Percentiles rank a stretch among this genome's conserved stretches.
Evolutionary conservation across 1,284 basidiomycete species (phyloP).

Genomic region (Ustilago esculenta): DNA sequence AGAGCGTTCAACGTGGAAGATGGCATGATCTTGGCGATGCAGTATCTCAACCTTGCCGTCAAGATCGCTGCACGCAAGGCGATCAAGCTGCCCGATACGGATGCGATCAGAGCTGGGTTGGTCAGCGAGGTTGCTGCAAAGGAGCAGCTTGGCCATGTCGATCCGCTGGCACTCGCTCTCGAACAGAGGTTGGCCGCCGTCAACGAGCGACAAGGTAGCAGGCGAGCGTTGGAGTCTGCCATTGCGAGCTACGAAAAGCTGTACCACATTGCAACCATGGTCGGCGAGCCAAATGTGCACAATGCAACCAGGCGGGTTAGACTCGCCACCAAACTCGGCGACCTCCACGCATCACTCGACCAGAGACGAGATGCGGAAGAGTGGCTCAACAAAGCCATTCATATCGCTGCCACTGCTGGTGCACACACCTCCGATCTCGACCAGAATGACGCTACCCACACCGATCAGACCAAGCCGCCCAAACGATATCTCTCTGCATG

Average conservation of each 20-base stretch:
- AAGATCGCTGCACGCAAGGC: slow-evolving; percentile 45
- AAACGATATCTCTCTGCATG: slow-evolving; percentile 3
- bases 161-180: slow-evolving; percentile 39
- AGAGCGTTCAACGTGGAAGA: slow-evolving; percentile 33
- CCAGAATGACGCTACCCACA: too few species aligned
- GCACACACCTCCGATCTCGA: slow-evolving; percentile 4
- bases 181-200: slow-evolving; percentile 33
- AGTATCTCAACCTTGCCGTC: slow-evolving; percentile 50
- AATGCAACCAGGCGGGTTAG: slow-evolving; percentile 33
- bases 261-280: slow-evolving; percentile 22
- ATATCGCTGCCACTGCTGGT: slow-evolving; percentile 35
- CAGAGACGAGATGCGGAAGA: slow-evolving; percentile 33
- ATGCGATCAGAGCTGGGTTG: slow-evolving; percentile 19
- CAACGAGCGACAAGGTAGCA: slow-evolving; percentile 42
- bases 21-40: slow-evolving; percentile 51
- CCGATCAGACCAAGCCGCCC: slow-evolving; percentile 1
- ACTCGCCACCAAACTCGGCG: slow-evolving; percentile 57
- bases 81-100: slow-evolving; percentile 53
- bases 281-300: background rate
- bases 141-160: slow-evolving; percentile 33
- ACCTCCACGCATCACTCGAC: slow-evolving; percentile 37
- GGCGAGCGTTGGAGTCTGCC: slow-evolving; percentile 20
- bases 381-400: slow-evolving; percentile 48
- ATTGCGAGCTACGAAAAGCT: slow-evolving; percentile 39
- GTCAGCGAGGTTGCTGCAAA: slow-evolving; percentile 33